Base-by-base conservation (phyloP, 108 stramenopile genomes). In the Cylindrotheca closterium region DNA sequence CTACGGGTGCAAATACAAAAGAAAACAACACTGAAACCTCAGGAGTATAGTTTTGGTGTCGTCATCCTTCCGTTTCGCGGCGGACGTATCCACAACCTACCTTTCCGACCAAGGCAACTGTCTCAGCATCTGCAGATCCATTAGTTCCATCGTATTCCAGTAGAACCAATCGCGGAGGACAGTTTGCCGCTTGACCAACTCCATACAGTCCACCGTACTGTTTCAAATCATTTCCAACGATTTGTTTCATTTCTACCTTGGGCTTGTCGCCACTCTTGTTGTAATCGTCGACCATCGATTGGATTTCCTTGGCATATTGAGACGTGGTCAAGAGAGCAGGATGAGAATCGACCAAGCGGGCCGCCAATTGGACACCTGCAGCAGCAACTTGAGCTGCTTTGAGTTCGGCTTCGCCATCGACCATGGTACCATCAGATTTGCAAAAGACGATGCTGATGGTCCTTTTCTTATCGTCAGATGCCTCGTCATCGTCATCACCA, bases 151-250 rank as follows among this genome's bases (percentile, higher is more conserved):
- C 55, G 58, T 92, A 80, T 26, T 71, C 70, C 42, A 96, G 58
- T 31, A 93, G 71, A 5, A 92, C 77, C 49, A 96, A 51, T 30
- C 90, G 87, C 4, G 96, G 94, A 23, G 88, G 92, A 59, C 79
- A 69, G n/a, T 47, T 68, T 2, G 87, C 91, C n/a, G 88, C 93
- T 72, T 88, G 81, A 2, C 96, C 96, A 22, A 96, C 96, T 15
- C 83, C 85, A 37, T 83, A 89, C 5, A 93, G 29, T 12, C 79
- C 85, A 42, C 85, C 85, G 37, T 82, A 77, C 18, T 75, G 55
- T 28, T 62, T 49, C 42, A 85, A 34, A 25, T 81, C 81, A 7
- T 82, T 63, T n/a, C 84, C 84, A 2, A 69, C 58, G 24, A 85
- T 81, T 56, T 79, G 63, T 33, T 30, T 75, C 19, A 63, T 55